Conservation (phyloP, 768 basidiomycete genomes). For the Glaciozyma antarctica region DNA sequence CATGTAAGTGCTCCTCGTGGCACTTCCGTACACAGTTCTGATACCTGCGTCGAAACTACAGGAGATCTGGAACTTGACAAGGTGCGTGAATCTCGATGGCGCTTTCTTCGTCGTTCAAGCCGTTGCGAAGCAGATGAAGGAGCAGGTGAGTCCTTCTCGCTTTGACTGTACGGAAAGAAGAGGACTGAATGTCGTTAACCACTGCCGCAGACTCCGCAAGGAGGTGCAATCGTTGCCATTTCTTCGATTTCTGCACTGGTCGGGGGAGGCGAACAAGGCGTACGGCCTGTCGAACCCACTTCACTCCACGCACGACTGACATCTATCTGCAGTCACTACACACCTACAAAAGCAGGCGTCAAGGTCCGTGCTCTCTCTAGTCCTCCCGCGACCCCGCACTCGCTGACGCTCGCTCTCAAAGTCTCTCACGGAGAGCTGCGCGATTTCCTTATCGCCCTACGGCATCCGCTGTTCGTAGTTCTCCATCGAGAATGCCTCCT, state of each 20-base stretch:
- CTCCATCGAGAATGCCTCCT: not conserved
- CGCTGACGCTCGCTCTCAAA: no score
- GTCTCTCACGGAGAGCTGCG: constrained; percentile 62
- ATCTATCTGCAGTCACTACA: constrained; percentile 51
- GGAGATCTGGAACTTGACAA: constrained; percentile 55
- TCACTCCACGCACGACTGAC: not conserved
- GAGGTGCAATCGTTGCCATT: constrained; percentile 64
- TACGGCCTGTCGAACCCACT: constrained; percentile 22
- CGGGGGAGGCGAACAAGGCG: constrained; percentile 65
- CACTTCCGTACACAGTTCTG: no score
- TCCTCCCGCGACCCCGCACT: no score
- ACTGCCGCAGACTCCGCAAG: constrained; percentile 44
- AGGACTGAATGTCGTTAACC: no score
- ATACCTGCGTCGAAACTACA: no score
- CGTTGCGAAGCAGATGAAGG: constrained; percentile 64
- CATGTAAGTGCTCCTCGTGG: constrained; percentile 29
- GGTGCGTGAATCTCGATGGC: constrained; percentile 65
- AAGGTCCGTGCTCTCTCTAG: not conserved
- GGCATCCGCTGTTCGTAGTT: constrained; percentile 49
- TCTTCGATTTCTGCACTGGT: constrained; percentile 72
- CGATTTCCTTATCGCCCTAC: constrained; percentile 66
- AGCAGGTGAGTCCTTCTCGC: constrained; percentile 41
- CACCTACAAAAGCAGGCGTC: constrained; percentile 58
- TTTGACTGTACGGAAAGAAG: no score
- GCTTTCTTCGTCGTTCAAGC: constrained; percentile 51